A percentile compares a stretch with the other conserved stretches of the same genome.
phyloP scores from a whole-genome alignment of 2,329 filamentous ascomycete genomes.

The Paraphoma sp. region DNA sequence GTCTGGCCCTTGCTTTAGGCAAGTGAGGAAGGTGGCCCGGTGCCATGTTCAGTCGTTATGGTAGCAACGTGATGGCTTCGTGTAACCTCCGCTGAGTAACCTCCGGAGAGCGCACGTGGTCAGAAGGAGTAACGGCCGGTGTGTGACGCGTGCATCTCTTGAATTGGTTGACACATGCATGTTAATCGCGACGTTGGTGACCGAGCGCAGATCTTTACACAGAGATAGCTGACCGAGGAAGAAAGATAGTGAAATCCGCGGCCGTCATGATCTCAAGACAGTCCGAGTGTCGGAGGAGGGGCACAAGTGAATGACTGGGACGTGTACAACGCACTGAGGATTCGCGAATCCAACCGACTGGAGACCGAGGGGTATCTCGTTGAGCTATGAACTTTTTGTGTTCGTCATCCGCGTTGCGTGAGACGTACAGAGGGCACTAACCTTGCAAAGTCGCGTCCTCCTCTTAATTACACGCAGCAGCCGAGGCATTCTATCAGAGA shows the following conservation, averaged over 20 bases:
- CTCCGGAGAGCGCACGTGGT: slow-evolving; percentile 8
- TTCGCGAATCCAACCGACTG: slow-evolving; percentile 12
- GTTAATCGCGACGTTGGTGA: not conserved
- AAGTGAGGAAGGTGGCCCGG: slow-evolving; percentile 13
- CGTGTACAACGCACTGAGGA: slow-evolving; percentile 7
- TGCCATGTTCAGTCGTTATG: slow-evolving; percentile 19
- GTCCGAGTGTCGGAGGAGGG: not conserved
- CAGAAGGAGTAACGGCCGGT: slow-evolving; percentile 10
- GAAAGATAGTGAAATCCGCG: not conserved
- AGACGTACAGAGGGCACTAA: slow-evolving; percentile 14
- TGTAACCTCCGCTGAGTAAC: slow-evolving; percentile 16
- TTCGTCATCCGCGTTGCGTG: slow-evolving; percentile 14
- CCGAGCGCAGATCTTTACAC: not conserved
- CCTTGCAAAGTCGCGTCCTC: slow-evolving; percentile 9
- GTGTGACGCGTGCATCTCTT: slow-evolving; percentile 2
- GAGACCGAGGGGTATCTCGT: slow-evolving; percentile 23
- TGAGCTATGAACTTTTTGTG: slow-evolving; percentile 19
- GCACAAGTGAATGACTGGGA: not conserved
- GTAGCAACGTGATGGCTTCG: slow-evolving; percentile 25
- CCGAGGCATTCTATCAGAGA: too few relatives aligned
- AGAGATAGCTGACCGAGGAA: not conserved
- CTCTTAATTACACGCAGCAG: not conserved
- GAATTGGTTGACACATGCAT: not conserved
- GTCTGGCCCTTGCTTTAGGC: slow-evolving; percentile 19
- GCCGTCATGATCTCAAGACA: not conserved